Percentiles rank a stretch among this genome's conserved stretches.
Conservation (phyloP, 2,329 filamentous ascomycete species). For the Colletotrichum filicis region DNA sequence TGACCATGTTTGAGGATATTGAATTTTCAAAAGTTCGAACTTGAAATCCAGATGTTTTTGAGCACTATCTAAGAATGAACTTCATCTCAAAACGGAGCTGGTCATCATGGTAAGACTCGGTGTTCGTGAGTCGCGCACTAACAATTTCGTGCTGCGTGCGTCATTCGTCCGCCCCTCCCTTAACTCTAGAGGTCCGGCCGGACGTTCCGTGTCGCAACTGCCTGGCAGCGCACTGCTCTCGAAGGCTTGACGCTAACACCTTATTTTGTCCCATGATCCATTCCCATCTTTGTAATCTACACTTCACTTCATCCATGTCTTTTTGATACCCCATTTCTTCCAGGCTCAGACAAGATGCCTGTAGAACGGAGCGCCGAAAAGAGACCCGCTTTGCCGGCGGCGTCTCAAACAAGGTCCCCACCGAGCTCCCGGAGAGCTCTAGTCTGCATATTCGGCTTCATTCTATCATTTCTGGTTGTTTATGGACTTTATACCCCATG, state of each 20-base stretch:
- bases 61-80: not conserved
- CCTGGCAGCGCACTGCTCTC: not conserved
- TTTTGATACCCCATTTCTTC: not conserved
- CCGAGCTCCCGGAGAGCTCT: slow-evolving; percentile 23
- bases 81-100: not conserved
- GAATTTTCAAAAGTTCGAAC: not conserved
- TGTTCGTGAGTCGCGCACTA: slow-evolving; percentile 11
- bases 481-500: slow-evolving; percentile 18
- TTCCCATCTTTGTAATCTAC: not conserved
- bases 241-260: slow-evolving; percentile 6
- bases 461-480: slow-evolving; percentile 16
- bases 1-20: not conserved
- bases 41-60: not conserved
- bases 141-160: slow-evolving; percentile 21
- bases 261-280: not conserved
- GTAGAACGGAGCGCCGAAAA: slow-evolving; percentile 24
- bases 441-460: slow-evolving; percentile 19
- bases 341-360: slow-evolving; percentile 17
- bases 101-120: not conserved
- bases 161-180: slow-evolving; percentile 24
- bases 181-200: slow-evolving; percentile 15
- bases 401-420: slow-evolving; percentile 8
- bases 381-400: slow-evolving; percentile 18
- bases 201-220: slow-evolving; percentile 20
- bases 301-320: slow-evolving; percentile 25